phyloP scores from a whole-genome alignment of 768 basidiomycete species.

The Serendipita sp. region DNA sequence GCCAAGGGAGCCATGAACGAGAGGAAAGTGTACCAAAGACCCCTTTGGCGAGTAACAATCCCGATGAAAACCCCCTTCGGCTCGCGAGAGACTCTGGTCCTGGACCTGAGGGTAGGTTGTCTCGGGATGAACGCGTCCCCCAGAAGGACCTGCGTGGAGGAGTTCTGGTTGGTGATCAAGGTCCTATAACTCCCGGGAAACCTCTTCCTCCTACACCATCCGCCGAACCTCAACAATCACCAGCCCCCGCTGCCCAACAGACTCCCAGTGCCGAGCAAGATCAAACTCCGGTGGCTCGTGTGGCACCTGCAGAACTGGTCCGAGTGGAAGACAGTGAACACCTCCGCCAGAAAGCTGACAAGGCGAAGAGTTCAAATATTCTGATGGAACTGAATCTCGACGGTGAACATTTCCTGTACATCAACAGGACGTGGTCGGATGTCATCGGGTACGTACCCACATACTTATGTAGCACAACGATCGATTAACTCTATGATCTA shows the following conservation, averaged over 20 bases:
- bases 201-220: background rate
- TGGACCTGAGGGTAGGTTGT: background rate
- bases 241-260: background rate
- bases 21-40: background rate
- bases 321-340: conserved; percentile 80
- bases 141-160: conserved; percentile 3
- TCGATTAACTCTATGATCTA: conserved; percentile 18
- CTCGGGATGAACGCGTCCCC: conserved; percentile 1
- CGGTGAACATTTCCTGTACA: conserved; percentile 88
- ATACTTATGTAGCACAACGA: background rate
- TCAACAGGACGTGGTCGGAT: conserved; percentile 88
- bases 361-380: conserved; percentile 88
- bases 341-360: conserved; percentile 77
- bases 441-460: conserved; percentile 60
- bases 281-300: too few relatives aligned
- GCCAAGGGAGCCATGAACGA: background rate
- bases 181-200: background rate
- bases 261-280: background rate
- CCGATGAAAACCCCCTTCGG: background rate
- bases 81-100: background rate
- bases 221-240: background rate
- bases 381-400: conserved; percentile 89
- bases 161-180: background rate
- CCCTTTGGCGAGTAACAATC: background rate
- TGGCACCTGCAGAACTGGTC: conserved; percentile 7